Evolutionary conservation across 495 filamentous ascomycete genomes (phyloP).

Genomic region (Bryoglossum gracile): DNA sequence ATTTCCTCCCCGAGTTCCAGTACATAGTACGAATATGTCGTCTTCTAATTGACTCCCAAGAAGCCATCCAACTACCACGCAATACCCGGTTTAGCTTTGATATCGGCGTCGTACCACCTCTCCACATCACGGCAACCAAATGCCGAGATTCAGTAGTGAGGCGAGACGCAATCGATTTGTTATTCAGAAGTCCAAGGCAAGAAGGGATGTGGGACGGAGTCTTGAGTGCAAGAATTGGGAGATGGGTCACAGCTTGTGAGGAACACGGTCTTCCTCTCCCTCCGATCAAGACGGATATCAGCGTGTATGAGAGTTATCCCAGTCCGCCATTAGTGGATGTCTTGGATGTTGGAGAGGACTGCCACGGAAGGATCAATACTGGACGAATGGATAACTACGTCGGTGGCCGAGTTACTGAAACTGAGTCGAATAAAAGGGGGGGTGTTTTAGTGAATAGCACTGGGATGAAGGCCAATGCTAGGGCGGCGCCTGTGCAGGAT

Average conservation of each 20-base stretch:
- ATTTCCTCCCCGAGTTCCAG: constrained; percentile 15
- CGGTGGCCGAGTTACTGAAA: not conserved
- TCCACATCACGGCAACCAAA: constrained; percentile 33
- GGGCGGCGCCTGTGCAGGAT: not conserved
- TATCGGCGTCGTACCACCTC: constrained; percentile 31
- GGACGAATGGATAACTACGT: not conserved
- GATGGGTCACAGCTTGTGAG: constrained; percentile 18
- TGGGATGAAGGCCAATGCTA: not conserved
- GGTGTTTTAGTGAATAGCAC: not conserved
- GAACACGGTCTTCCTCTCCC: constrained; percentile 57
- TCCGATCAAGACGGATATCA: constrained; percentile 67
- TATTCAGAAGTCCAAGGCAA: constrained; percentile 34
- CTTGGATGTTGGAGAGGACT: not conserved
- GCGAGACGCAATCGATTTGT: constrained; percentile 34
- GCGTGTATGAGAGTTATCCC: not conserved
- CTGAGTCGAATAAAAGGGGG: not conserved
- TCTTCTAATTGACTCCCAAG: constrained; percentile 6
- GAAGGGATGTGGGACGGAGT: constrained; percentile 42
- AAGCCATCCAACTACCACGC: constrained; percentile 1
- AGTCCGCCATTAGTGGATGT: constrained; percentile 3
- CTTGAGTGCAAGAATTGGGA: constrained; percentile 14
- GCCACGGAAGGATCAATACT: too few species aligned
- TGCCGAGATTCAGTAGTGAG: constrained; percentile 40
- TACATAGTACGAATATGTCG: constrained; percentile 16
- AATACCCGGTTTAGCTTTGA: constrained; percentile 49